These are phyloP conservation scores for Aspergillus glaucus DNA, from an alignment of 2,329 filamentous ascomycete genomes.

Conservation along the genomic window DNA sequence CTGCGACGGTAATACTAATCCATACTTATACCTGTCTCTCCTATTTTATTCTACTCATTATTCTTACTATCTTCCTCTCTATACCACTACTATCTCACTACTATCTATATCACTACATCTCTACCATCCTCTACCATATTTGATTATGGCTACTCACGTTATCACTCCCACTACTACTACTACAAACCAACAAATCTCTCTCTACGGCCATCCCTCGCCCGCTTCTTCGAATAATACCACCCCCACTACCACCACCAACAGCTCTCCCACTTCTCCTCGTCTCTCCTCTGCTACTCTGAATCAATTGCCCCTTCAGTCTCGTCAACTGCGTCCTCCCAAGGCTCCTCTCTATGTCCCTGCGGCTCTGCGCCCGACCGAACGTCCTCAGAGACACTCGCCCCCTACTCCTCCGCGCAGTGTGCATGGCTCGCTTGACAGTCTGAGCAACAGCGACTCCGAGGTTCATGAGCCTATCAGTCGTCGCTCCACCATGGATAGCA, in stretches of 20 bases:
- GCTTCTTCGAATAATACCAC: conserved; percentile 45
- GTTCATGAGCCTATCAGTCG: conserved; percentile 29
- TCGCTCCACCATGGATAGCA: conserved; percentile 36
- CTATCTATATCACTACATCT: background rate
- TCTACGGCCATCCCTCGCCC: conserved; percentile 38
- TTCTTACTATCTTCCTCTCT: background rate
- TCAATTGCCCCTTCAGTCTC: conserved; percentile 40
- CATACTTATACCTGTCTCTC: background rate
- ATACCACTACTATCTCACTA: background rate
- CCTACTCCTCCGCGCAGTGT: conserved; percentile 48
- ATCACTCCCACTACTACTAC: conserved; percentile 24
- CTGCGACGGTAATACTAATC: too few species aligned
- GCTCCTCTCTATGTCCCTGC: conserved; percentile 59
- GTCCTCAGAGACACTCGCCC: conserved; percentile 39
- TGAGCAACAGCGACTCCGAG: conserved; percentile 27
- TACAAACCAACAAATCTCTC: conserved; percentile 27
- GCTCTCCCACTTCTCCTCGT: conserved; percentile 49
- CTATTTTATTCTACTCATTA: background rate
- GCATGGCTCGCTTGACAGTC: conserved; percentile 49
- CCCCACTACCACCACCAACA: conserved; percentile 47
- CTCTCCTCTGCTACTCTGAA: conserved; percentile 30
- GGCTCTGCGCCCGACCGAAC: conserved; percentile 55
- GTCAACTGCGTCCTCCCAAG: conserved; percentile 55
- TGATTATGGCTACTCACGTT: conserved; percentile 25
- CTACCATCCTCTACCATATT: background rate